Conservation (phyloP, 331 rosid genomes). For the Erythrophleum ivorense region DNA sequence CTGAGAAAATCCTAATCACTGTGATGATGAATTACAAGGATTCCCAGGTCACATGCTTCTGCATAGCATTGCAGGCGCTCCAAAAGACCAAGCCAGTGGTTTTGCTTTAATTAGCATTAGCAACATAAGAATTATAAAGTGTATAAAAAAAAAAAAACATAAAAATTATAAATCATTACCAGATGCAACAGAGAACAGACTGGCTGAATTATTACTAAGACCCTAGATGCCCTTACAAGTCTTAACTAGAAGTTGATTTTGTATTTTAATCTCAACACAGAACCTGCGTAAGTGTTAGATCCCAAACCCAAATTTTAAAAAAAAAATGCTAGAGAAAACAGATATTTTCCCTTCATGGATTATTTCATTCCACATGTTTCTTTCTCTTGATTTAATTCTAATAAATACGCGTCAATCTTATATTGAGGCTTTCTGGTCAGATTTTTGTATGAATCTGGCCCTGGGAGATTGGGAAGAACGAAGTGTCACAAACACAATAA, state of each 20-base stretch:
- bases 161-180: constrained; percentile 9
- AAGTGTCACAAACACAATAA: constrained; percentile 30
- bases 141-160: no score
- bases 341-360: background rate
- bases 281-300: constrained; percentile 33
- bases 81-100: constrained; percentile 29
- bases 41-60: constrained; percentile 48
- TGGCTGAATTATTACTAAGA: constrained; percentile 27
- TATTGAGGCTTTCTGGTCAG: background rate
- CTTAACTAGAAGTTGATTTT: constrained; percentile 14
- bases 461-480: background rate
- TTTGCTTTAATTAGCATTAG: constrained; percentile 43
- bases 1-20: background rate
- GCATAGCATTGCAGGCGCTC: constrained; percentile 41
- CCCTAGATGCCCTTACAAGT: constrained; percentile 9
- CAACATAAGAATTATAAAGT: constrained; percentile 34
- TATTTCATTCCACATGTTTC: background rate
- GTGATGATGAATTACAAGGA: constrained; percentile 25
- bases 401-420: constrained; percentile 6
- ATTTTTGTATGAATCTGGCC: constrained; percentile 31
- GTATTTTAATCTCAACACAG: constrained; percentile 27
- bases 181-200: constrained; percentile 34
- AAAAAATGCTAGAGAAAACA: background rate
- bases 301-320: background rate
- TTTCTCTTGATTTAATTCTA: constrained; percentile 4